Base-by-base conservation (phyloP, 768 basidiomycete species). In the Phanerochaete sordida region DNA sequence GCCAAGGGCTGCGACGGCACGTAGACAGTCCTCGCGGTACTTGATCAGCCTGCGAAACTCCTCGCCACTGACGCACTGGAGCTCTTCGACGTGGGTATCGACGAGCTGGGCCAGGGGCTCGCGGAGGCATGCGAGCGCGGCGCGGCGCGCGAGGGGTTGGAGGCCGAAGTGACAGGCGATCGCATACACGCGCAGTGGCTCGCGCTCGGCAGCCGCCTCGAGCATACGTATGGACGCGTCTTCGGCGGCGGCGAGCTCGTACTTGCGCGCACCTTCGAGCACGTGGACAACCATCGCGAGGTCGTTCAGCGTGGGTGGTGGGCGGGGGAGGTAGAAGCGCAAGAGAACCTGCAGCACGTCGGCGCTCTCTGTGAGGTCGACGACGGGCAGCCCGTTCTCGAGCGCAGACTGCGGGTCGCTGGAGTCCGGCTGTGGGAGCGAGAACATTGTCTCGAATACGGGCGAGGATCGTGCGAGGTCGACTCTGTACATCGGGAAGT, bases 81-180 rank as follows among this genome's bases (percentile, higher is more conserved):
- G n/a, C n/a, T n/a, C n/a, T n/a, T n/a, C n/a, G n/a, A n/a, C n/a
- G n/a, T n/a, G n/a, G n/a, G n/a, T n/a, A n/a, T 43, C 19, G 4
- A 43, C 11, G 39, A 43, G 39, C 39, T 19, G 8, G 39, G 39
- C 8, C 11, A 43, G 39, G 4, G 56, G 44, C 7, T 46, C 46
- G 27, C 47, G 47, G n/a, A 58, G 56, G 26, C 56, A 30, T 45
- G 76, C 75, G 9, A 76, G 72, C 0, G 85, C 84, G 6, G 84
- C 79, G 16, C 74, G 58, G 30, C 77, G 78, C 0, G 80, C 77
- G 60, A 84, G 84, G 16, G 76, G 71, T 15, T 74, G 70, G 83
- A 85, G 85, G 2, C 76, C 81, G 63, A 77, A 83, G 2, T 83
- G 78, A 56, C 79, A 79, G 2, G 59, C 62, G 24, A 59, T 39